phyloP scores from a whole-genome alignment of 2,329 filamentous ascomycete genomes.

The Leptographium wingfieldii region DNA sequence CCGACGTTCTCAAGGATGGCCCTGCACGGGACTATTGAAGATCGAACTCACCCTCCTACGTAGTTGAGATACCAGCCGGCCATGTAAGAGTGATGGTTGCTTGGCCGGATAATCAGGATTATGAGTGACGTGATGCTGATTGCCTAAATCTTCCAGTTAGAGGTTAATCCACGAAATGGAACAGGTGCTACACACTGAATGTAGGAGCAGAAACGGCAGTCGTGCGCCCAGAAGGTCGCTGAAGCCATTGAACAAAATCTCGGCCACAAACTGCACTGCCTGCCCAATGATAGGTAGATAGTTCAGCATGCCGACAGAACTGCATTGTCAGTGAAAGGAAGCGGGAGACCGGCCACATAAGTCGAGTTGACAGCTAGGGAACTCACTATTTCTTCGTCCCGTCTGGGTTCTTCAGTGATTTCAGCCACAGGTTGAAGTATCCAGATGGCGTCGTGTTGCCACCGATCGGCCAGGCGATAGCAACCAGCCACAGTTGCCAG shows the following conservation, averaged over 20 bases:
- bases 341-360: too few species aligned
- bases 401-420: constrained; percentile 4
- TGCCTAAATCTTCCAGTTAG: not conserved
- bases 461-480: constrained; percentile 4
- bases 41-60: constrained; percentile 3
- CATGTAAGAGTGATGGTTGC: constrained; percentile 2
- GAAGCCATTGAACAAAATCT: constrained; percentile 3
- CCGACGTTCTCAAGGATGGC: too few species aligned
- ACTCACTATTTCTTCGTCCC: constrained; percentile 6
- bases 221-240: constrained; percentile 3
- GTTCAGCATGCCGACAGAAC: constrained; percentile 7
- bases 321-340: not conserved
- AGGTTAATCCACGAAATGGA: too few species aligned
- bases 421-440: constrained; percentile 7
- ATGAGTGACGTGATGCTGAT: constrained; percentile 6
- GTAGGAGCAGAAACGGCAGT: constrained; percentile 3
- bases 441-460: constrained; percentile 3
- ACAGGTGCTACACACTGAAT: not conserved
- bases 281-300: constrained; percentile 7
- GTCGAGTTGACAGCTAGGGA: not conserved
- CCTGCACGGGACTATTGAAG: too few species aligned
- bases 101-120: constrained; percentile 3
- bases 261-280: constrained; percentile 5
- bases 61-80: constrained; percentile 8
- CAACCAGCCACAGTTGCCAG: constrained; percentile 8